phyloP scores from a whole-genome alignment of 768 basidiomycete species.

The Artomyces pyxidatus region DNA sequence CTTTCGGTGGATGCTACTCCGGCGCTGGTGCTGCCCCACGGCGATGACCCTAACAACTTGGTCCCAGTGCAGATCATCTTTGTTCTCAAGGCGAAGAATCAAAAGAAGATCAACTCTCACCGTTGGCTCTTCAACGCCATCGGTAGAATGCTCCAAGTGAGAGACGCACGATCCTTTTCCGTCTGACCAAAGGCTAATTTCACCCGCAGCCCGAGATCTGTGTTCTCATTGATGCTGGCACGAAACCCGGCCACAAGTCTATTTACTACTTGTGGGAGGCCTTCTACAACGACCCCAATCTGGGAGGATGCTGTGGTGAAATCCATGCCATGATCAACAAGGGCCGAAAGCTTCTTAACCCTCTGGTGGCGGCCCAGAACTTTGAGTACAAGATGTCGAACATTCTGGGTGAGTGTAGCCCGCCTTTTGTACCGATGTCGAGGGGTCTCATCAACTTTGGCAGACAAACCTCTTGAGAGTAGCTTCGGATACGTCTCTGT shows the following conservation, averaged over 20 bases:
- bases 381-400: slow-evolving; percentile 99
- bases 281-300: slow-evolving; percentile 69
- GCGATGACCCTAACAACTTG: slow-evolving; percentile 84
- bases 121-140: slow-evolving; percentile 96
- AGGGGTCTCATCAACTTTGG: background rate
- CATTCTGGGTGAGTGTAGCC: slow-evolving; percentile 58
- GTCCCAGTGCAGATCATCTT: slow-evolving; percentile 91
- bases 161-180: slow-evolving; percentile 16
- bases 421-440: background rate
- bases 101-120: slow-evolving; percentile 94
- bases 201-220: slow-evolving; percentile 73
- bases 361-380: slow-evolving; percentile 90
- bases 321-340: slow-evolving; percentile 96
- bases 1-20: slow-evolving; percentile 89
- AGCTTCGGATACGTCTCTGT: slow-evolving; percentile 95
- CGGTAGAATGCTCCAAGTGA: slow-evolving; percentile 67
- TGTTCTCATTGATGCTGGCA: slow-evolving; percentile 90
- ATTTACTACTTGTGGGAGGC: slow-evolving; percentile 96
- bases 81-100: slow-evolving; percentile 87
- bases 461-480: slow-evolving; percentile 91
- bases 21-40: slow-evolving; percentile 83
- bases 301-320: slow-evolving; percentile 90
- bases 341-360: slow-evolving; percentile 86
- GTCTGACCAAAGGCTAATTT: background rate
- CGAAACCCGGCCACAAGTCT: slow-evolving; percentile 92